Percentiles rank a stretch among this genome's conserved stretches.
Conservation (phyloP, 176 grass and related monocot genomes). For the Tillandsia leiboldiana region DNA sequence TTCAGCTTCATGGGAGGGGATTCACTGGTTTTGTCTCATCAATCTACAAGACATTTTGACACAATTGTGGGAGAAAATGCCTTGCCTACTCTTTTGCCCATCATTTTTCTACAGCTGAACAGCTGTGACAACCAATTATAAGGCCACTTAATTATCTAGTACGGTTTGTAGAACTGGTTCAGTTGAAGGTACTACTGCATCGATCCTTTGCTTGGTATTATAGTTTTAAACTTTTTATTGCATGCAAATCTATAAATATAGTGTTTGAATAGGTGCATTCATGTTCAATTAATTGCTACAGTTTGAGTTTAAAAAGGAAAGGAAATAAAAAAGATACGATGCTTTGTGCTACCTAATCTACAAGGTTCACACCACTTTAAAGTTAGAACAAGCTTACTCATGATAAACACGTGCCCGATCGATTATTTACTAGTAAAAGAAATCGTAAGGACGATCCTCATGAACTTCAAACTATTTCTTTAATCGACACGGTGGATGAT, state of each 20-base stretch:
- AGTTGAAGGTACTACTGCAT: background rate
- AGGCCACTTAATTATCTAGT: too few species aligned
- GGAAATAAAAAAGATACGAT: background rate
- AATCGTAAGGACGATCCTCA: slow-evolving; percentile 33
- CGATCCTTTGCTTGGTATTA: background rate
- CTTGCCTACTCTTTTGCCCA: background rate
- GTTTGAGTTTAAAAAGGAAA: too few species aligned
- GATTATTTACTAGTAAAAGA: slow-evolving; percentile 20
- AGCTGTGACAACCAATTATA: background rate
- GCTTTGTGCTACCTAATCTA: background rate
- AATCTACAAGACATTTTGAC: slow-evolving; percentile 12
- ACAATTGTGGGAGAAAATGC: background rate
- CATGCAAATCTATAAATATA: too few species aligned
- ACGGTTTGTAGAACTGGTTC: too few species aligned
- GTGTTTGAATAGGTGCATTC: too few species aligned
- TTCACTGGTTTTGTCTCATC: slow-evolving; percentile 24
- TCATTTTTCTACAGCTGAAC: background rate
- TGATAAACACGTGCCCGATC: slow-evolving; percentile 24
- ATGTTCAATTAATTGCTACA: too few species aligned
- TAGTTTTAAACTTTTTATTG: too few species aligned
- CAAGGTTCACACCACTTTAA: background rate
- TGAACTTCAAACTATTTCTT: slow-evolving; percentile 30
- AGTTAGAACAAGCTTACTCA: slow-evolving; percentile 8
- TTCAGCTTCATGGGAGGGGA: slow-evolving; percentile 6
- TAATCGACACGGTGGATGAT: background rate